Percentiles rank a stretch among this genome's conserved stretches.
Evolutionary conservation across 2,329 filamentous ascomycete genomes (phyloP).

Genomic region (Xylaria sp.): DNA sequence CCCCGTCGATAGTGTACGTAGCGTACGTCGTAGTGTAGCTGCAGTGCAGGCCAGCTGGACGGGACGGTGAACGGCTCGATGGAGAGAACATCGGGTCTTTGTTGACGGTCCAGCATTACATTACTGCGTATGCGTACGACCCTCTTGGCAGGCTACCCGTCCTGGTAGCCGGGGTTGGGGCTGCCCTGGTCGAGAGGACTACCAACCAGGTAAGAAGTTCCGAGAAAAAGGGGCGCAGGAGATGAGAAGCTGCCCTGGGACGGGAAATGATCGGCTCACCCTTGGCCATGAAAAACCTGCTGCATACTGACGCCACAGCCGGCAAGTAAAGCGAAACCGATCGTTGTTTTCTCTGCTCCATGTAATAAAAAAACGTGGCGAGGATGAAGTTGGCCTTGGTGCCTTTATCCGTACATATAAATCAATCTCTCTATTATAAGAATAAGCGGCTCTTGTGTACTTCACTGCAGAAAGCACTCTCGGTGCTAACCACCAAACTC

Average conservation of each 20-base stretch:
- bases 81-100: constrained; percentile 23
- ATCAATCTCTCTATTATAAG: too few relatives aligned
- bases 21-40: too few relatives aligned
- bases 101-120: constrained; percentile 26
- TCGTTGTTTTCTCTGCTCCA: neutral
- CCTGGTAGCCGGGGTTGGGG: constrained; percentile 23
- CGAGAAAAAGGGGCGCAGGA: constrained; percentile 33
- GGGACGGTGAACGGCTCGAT: neutral
- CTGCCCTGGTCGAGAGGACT: constrained; percentile 11
- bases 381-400: too few relatives aligned
- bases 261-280: constrained; percentile 21
- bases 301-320: constrained; percentile 9
- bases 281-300: constrained; percentile 8
- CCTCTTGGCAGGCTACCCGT: constrained; percentile 25
- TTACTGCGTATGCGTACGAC: too few relatives aligned
- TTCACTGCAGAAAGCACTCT: too few relatives aligned
- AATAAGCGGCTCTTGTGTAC: too few relatives aligned
- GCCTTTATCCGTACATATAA: too few relatives aligned
- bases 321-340: neutral
- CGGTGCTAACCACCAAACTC: too few relatives aligned
- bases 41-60: neutral
- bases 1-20: too few relatives aligned
- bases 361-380: too few relatives aligned
- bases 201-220: constrained; percentile 11
- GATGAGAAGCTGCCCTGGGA: constrained; percentile 29